A percentile compares a stretch with the other conserved stretches of the same genome.
Conservation (phyloP, 441 rosid genomes). For the Gossypium schwendimanii region DNA sequence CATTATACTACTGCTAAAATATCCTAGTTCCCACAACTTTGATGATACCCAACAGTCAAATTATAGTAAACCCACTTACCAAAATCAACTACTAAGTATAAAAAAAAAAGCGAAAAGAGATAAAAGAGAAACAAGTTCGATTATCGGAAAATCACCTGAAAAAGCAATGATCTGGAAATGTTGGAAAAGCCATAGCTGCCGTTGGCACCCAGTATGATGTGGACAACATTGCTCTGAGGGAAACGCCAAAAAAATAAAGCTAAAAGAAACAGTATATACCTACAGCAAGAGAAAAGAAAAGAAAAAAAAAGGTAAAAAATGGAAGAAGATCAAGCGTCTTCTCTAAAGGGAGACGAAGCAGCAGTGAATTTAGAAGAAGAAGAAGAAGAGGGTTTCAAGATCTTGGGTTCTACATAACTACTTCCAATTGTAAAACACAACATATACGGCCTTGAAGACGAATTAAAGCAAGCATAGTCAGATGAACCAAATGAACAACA, state of each 20-base stretch:
- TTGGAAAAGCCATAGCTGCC: slow-evolving; percentile 26
- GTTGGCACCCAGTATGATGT: slow-evolving; percentile 16
- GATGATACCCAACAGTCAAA: slow-evolving; percentile 12
- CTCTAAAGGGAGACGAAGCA: slow-evolving; percentile 2
- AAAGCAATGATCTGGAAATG: slow-evolving; percentile 18
- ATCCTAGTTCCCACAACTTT: background rate
- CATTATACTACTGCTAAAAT: slow-evolving; percentile 3
- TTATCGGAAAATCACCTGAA: slow-evolving; percentile 34
- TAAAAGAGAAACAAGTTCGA: background rate
- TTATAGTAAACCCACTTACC: background rate
- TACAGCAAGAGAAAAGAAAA: background rate
- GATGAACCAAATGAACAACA: background rate
- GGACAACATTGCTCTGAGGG: slow-evolving; percentile 20
- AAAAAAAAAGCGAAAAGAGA: background rate
- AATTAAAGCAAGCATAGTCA: background rate
- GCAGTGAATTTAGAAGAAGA: slow-evolving; percentile 14
- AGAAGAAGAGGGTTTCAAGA: slow-evolving; percentile 18
- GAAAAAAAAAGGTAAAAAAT: slow-evolving; percentile 1
- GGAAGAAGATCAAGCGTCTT: slow-evolving; percentile 15
- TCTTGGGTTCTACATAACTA: slow-evolving; percentile 36
- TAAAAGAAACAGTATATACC: background rate
- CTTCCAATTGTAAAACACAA: slow-evolving; percentile 31
- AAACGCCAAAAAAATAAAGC: slow-evolving; percentile 2
- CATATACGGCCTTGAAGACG: slow-evolving; percentile 5
- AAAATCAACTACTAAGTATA: background rate